phyloP scores from a whole-genome alignment of 73 alveolate genomes.

The Paramecium sonneborni region DNA sequence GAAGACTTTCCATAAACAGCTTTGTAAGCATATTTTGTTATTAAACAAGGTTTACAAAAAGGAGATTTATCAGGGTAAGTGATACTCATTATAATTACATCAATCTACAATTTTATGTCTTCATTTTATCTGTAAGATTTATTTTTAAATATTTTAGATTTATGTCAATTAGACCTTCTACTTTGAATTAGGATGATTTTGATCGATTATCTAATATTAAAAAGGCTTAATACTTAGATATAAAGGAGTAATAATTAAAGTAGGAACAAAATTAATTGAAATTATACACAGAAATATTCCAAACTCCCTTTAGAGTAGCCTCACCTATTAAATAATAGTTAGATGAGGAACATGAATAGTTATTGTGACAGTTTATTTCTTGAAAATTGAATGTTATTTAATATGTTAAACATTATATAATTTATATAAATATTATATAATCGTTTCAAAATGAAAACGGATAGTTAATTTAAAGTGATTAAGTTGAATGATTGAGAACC shows the following conservation, averaged over 20 bases:
- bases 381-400: no score
- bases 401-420: no score
- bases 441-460: neutral
- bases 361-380: neutral
- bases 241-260: no score
- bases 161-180: neutral
- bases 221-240: neutral
- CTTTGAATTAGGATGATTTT: neutral
- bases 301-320: neutral
- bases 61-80: neutral
- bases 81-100: neutral
- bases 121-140: neutral
- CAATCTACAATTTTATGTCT: neutral
- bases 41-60: neutral
- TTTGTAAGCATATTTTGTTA: neutral
- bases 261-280: neutral
- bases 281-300: neutral
- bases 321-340: neutral
- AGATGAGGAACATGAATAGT: neutral
- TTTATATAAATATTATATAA: neutral
- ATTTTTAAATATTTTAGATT: neutral
- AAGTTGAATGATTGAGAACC: neutral
- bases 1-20: neutral
- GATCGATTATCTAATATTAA: neutral
- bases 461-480: neutral